These are phyloP conservation scores for Rozella allomycis DNA, from an alignment of 371 early-diverging fungal species.

Conservation along the genomic window DNA sequence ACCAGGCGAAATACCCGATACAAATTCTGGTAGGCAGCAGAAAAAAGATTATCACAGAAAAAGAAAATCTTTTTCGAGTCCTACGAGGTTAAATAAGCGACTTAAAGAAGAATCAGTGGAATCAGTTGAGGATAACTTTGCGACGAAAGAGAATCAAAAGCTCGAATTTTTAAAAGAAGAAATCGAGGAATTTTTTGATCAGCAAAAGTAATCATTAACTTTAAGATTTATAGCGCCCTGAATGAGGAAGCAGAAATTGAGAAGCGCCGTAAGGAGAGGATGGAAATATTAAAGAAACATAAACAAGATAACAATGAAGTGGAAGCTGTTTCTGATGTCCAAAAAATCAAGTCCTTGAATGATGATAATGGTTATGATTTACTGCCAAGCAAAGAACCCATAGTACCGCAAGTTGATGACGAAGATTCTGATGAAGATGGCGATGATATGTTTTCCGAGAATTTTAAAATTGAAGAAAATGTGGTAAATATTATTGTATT, in stretches of 20 bases:
- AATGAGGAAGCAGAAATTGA: constrained; percentile 50
- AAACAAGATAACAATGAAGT: background rate
- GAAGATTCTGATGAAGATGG: constrained; percentile 13
- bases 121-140: no score
- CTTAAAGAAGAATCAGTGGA: no score
- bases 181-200: constrained; percentile 8
- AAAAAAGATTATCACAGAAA: no score
- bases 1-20: no score
- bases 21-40: no score
- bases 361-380: constrained; percentile 8
- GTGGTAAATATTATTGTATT: background rate
- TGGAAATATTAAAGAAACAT: constrained; percentile 40
- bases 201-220: constrained; percentile 29
- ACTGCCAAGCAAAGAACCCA: constrained; percentile 4
- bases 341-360: background rate
- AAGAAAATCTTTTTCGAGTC: no score
- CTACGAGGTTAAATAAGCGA: no score
- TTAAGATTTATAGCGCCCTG: no score
- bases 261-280: constrained; percentile 45
- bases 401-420: constrained; percentile 5
- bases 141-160: no score
- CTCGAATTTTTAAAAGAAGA: no score
- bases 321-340: background rate
- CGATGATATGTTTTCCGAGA: constrained; percentile 55
- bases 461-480: constrained; percentile 2